Evolutionary conservation across 805 yeast species (phyloP).

Genomic region (Cyberlindnera maclurae): DNA sequence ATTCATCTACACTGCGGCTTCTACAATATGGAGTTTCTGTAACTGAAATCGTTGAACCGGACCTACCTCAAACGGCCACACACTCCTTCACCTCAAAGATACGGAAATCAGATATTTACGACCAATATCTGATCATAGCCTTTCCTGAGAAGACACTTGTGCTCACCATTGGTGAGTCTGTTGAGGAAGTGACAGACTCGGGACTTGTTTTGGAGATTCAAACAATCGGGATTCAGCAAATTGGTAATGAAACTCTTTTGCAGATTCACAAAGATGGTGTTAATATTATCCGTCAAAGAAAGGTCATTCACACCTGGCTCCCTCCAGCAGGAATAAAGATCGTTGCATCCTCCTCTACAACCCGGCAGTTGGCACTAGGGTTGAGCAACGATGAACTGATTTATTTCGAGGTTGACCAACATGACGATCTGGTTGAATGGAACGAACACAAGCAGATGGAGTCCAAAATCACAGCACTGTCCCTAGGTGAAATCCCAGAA

Average conservation of each 20-base stretch:
- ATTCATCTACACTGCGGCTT: conserved; percentile 40
- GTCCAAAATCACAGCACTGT: conserved; percentile 39
- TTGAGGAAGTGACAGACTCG: conserved; percentile 66
- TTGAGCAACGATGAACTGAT: conserved; percentile 68
- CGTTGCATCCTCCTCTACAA: conserved; percentile 51
- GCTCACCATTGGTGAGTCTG: conserved; percentile 70
- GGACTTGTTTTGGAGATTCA: conserved; percentile 48
- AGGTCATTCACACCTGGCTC: conserved; percentile 50
- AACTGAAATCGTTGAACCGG: conserved; percentile 62
- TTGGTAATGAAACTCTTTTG: conserved; percentile 55
- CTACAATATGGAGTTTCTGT: conserved; percentile 53
- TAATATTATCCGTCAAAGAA: conserved; percentile 39
- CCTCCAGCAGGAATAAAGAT: conserved; percentile 76
- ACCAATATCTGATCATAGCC: conserved; percentile 60
- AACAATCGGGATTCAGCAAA: conserved; percentile 63
- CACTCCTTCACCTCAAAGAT: conserved; percentile 59
- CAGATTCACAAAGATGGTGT: conserved; percentile 73
- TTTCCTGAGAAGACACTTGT: conserved; percentile 64
- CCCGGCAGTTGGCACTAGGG: conserved; percentile 61
- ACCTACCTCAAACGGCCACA: conserved; percentile 60
- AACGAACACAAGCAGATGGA: conserved; percentile 51
- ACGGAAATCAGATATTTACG: conserved; percentile 37
- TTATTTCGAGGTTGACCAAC: conserved; percentile 72
- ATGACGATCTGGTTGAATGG: conserved; percentile 64
- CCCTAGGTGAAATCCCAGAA: conserved; percentile 41